Percentiles rank a stretch among this genome's conserved stretches.
These are phyloP conservation scores for Hypoxylon cercidicola DNA, from an alignment of 495 filamentous ascomycete genomes.

Conservation along the genomic window DNA sequence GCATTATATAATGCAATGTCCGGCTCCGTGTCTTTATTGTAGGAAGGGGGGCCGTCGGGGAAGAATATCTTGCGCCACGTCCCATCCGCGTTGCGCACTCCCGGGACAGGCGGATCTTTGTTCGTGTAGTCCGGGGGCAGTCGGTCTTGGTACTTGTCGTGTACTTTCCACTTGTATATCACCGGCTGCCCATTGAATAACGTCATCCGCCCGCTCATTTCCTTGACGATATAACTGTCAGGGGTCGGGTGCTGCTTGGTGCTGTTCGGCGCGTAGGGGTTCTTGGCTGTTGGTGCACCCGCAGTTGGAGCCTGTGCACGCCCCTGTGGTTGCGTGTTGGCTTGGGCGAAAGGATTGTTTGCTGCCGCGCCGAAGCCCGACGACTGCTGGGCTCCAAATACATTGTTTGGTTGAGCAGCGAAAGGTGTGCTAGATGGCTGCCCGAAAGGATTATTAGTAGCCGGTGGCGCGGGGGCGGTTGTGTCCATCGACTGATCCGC, in stretches of 20 bases:
- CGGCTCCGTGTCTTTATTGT: slow-evolving; percentile 63
- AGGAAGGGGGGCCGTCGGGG: slow-evolving; percentile 72
- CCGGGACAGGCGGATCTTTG: slow-evolving; percentile 42
- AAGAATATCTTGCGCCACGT: slow-evolving; percentile 70
- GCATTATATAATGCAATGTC: slow-evolving; percentile 58
- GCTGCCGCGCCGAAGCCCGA: slow-evolving; percentile 13
- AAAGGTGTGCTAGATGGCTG: slow-evolving; percentile 21
- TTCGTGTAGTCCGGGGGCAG: slow-evolving; percentile 29
- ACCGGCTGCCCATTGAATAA: slow-evolving; percentile 57
- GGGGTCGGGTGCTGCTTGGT: slow-evolving; percentile 56
- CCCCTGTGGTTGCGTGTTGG: slow-evolving; percentile 2
- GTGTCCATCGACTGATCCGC: slow-evolving; percentile 44
- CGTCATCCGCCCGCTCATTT: slow-evolving; percentile 45
- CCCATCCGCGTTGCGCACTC: slow-evolving; percentile 52
- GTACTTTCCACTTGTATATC: slow-evolving; percentile 47
- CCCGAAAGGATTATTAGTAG: slow-evolving; percentile 32
- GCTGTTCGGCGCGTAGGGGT: slow-evolving; percentile 55
- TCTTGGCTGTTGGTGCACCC: slow-evolving; percentile 12
- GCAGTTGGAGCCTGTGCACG: slow-evolving; percentile 20
- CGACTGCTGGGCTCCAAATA: slow-evolving; percentile 22
- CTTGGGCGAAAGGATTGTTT: slow-evolving; percentile 40
- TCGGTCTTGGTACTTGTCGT: slow-evolving; percentile 38
- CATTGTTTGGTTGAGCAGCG: slow-evolving; percentile 15
- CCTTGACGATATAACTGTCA: slow-evolving; percentile 48
- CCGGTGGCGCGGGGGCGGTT: slow-evolving; percentile 29